Conservation (phyloP, 2,329 filamentous ascomycete genomes). For the Cadophora luteo-olivacea region DNA sequence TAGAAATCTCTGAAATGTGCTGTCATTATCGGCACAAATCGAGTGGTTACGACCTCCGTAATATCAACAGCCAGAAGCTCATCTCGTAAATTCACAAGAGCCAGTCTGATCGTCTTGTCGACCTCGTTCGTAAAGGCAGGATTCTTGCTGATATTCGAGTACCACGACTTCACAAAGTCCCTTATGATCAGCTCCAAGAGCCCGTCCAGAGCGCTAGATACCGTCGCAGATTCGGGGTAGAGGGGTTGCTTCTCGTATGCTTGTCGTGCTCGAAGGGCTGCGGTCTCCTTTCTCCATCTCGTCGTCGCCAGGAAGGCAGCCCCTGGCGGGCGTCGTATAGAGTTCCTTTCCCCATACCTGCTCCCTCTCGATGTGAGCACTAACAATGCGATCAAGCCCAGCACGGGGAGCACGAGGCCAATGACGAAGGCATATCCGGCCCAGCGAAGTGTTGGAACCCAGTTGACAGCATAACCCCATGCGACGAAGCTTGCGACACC, state of each 20-base stretch:
- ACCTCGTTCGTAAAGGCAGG: slow-evolving; percentile 85
- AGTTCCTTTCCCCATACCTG: slow-evolving; percentile 49
- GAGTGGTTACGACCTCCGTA: slow-evolving; percentile 81
- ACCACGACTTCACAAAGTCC: slow-evolving; percentile 91
- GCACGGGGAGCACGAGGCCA: slow-evolving; percentile 64
- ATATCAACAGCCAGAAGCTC: slow-evolving; percentile 79
- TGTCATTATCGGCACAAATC: slow-evolving; percentile 87
- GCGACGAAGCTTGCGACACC: slow-evolving; percentile 77
- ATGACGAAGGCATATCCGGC: slow-evolving; percentile 82
- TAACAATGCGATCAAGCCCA: slow-evolving; percentile 63
- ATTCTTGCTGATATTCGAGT: slow-evolving; percentile 81
- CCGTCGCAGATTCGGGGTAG: slow-evolving; percentile 75
- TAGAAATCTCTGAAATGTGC: slow-evolving; percentile 89
- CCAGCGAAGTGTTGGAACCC: slow-evolving; percentile 83
- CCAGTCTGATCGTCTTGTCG: slow-evolving; percentile 78
- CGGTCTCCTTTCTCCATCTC: slow-evolving; percentile 74
- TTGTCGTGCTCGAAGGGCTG: slow-evolving; percentile 68
- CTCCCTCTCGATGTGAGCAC: slow-evolving; percentile 65
- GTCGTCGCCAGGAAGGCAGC: slow-evolving; percentile 66
- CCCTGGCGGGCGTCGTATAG: slow-evolving; percentile 51
- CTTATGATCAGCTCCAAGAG: slow-evolving; percentile 78
- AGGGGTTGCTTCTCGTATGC: slow-evolving; percentile 73
- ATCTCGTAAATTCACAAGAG: slow-evolving; percentile 74
- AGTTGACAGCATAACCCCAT: slow-evolving; percentile 86
- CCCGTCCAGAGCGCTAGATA: slow-evolving; percentile 82